Percentiles rank a stretch among this genome's conserved stretches.
These are phyloP conservation scores for Chlamydomonas asymmetrica DNA, from an alignment of 139 green algal genomes.

Conservation along the genomic window DNA sequence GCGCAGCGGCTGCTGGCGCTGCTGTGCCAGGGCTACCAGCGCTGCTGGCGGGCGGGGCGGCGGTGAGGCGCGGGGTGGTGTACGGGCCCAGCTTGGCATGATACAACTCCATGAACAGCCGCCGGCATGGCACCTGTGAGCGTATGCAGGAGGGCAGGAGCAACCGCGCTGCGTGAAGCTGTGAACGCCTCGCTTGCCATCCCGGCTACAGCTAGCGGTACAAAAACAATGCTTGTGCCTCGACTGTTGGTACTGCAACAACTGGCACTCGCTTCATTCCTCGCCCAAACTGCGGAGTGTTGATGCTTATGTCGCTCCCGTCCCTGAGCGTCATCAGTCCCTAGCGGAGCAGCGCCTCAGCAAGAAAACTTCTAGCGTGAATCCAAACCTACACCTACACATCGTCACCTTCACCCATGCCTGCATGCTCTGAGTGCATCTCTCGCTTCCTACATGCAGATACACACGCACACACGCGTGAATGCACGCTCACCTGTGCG, in stretches of 20 bases:
- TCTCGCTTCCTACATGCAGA: not conserved
- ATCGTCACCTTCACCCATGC: not conserved
- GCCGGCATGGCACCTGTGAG: slow-evolving; percentile 62
- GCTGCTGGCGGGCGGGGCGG: too few species aligned
- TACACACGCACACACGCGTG: not conserved
- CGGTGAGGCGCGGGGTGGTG: slow-evolving; percentile 11
- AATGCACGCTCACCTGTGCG: slow-evolving; percentile 43
- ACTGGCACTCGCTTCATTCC: too few species aligned
- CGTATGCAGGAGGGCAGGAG: not conserved
- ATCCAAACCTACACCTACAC: not conserved
- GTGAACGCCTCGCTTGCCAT: not conserved
- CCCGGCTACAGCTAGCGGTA: not conserved
- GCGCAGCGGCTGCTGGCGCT: too few species aligned
- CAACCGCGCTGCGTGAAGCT: not conserved
- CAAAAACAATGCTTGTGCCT: not conserved
- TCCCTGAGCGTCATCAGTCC: not conserved
- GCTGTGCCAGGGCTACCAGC: too few species aligned
- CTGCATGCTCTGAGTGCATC: not conserved
- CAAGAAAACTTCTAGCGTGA: not conserved
- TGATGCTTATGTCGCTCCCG: not conserved
- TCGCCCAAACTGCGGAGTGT: not conserved
- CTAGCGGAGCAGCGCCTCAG: not conserved
- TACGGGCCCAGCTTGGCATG: slow-evolving; percentile 8
- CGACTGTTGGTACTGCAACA: not conserved
- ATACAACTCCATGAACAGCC: slow-evolving; percentile 59